phyloP scores from a whole-genome alignment of 1,284 basidiomycete genomes.

The Cutaneotrichosporon mucoides region DNA sequence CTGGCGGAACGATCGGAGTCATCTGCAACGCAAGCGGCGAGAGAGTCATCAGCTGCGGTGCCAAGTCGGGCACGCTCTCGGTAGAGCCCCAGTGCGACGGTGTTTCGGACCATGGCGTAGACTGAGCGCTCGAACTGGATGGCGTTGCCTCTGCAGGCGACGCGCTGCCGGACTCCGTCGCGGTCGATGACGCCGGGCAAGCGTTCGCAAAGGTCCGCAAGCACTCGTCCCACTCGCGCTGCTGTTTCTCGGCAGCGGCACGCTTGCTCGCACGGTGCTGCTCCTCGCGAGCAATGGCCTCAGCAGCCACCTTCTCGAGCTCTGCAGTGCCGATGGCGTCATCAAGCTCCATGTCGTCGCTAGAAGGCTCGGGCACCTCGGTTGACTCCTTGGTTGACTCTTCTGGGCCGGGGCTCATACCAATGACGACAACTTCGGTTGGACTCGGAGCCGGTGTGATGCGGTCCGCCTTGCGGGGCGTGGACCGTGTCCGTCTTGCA shows the following conservation, averaged over 20 bases:
- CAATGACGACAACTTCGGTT: constrained; percentile 8
- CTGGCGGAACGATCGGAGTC: constrained; percentile 2
- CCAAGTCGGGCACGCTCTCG: constrained; percentile 13
- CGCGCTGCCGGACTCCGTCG: constrained; percentile 3
- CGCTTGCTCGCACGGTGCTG: constrained; percentile 20
- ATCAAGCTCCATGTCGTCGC: constrained; percentile 15
- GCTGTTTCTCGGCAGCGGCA: constrained; percentile 13
- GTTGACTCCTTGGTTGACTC: background rate
- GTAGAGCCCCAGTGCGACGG: constrained; percentile 8
- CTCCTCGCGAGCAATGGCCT: constrained; percentile 39
- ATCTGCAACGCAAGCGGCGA: constrained; percentile 35
- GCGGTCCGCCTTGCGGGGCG: constrained; percentile 14
- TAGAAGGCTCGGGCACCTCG: constrained; percentile 13
- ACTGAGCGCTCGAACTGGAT: background rate
- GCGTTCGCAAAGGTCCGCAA: constrained; percentile 25
- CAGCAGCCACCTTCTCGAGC: constrained; percentile 34
- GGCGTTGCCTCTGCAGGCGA: constrained; percentile 5
- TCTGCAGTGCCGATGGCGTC: constrained; percentile 41
- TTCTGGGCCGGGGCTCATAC: background rate
- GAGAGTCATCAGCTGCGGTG: constrained; percentile 13
- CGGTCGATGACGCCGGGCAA: background rate
- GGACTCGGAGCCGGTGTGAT: constrained; percentile 7
- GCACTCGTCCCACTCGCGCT: constrained; percentile 33
- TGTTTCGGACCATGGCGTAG: constrained; percentile 15
- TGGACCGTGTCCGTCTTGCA: constrained; percentile 13